These are phyloP conservation scores for Globisporangium carolinianum DNA, from an alignment of 352 stramenopile species.

Conservation along the genomic window DNA sequence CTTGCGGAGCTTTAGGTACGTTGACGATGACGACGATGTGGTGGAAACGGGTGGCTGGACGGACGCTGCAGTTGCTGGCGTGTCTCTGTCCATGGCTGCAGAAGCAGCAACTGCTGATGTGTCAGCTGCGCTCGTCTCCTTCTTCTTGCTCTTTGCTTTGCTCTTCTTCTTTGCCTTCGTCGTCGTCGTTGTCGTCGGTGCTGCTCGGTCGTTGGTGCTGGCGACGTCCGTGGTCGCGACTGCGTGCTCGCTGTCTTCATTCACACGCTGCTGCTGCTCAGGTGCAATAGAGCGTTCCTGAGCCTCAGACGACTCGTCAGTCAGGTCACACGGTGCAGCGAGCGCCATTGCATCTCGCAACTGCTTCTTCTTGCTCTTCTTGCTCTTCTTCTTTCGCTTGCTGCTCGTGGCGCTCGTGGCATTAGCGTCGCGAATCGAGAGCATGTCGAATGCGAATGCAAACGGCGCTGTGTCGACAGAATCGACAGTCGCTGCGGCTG, in stretches of 20 bases:
- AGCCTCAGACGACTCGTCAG: neutral
- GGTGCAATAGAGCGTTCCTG: too few relatives aligned
- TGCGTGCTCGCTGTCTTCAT: too few relatives aligned
- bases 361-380: slow-evolving; percentile 17
- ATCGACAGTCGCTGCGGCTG: neutral
- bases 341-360: too few relatives aligned
- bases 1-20: slow-evolving; percentile 55
- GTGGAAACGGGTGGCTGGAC: neutral
- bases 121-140: neutral
- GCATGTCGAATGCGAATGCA: slow-evolving; percentile 12
- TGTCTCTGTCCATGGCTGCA: neutral
- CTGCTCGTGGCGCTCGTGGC: neutral
- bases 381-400: slow-evolving; percentile 14
- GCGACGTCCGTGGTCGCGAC: too few relatives aligned
- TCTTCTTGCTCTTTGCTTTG: slow-evolving; percentile 2
- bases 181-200: neutral
- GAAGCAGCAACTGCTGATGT: neutral
- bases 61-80: neutral
- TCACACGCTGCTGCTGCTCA: neutral
- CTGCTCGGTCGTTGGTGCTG: neutral
- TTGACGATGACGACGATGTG: slow-evolving; percentile 6
- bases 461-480: slow-evolving; percentile 1
- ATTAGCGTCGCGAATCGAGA: neutral
- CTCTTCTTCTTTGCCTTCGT: neutral
- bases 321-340: too few relatives aligned